Evolutionary conservation across 768 basidiomycete species (phyloP), one percentile per base, ranked within the genome.

Genomic region (Sporobolomyces phaffii): DNA sequence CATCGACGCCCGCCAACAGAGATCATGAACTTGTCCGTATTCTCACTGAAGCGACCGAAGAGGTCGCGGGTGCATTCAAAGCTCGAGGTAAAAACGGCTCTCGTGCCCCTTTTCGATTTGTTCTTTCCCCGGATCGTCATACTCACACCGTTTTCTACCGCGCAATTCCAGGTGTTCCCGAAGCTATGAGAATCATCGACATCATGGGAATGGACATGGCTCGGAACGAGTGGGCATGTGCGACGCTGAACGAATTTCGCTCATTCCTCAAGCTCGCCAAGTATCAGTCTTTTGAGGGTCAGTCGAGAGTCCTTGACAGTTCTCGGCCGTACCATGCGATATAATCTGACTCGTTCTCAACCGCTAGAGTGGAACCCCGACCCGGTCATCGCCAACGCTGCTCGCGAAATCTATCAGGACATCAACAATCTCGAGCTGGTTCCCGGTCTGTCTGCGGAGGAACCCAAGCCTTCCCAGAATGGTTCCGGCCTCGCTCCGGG

Each of bases 391-490:
- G 63, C 64, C 1, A 33, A 48, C 60, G 28, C 53, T 1, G 90
- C 90, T 0, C 80, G 82, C 51, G 78, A 81, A 10, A 80, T 91
- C 15, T 91, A 91, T 75, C 81, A 80, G 41, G 81, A 88, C 70
- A 86, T 90, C 53, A 84, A 90, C 72, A 86, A 88, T 75, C 82
- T 91, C 34, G 90, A 91, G 75, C 83, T 91, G 14, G 82, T 90
- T 72, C 88, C 44, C 15, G 65, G 47, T 18, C 47, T 64, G 2
- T 26, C 50, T 22, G 87, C 87, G 8, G 89, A 91, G 76, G 81
- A 89, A 72, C 74, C 86, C 5, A 90, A 90, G 74, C 67, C 72
- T 4, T 82, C 85, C 8, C 80, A 81, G 26, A 81, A 84, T 1
- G 90, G 89, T 13, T 85, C 87, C 9, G 89, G 89, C 8, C 44